Conservation (phyloP, 768 basidiomycete genomes). For the Hericium coralloides region DNA sequence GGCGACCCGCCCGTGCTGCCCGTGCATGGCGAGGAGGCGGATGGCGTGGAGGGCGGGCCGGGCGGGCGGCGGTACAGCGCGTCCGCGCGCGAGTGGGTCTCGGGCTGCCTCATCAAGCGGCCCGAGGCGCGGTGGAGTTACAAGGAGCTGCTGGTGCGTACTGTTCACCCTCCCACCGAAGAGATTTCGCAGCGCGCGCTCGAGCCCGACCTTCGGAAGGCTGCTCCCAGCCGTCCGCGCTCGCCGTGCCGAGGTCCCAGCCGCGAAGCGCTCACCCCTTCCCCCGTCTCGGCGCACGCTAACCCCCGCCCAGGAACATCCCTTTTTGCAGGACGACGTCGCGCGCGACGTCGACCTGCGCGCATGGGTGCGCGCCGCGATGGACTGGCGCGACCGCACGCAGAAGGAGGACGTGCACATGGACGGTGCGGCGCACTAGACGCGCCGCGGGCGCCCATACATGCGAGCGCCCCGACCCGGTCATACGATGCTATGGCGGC, state of each 20-base stretch:
- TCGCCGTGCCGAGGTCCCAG: background rate
- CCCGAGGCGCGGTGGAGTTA: constrained; percentile 78
- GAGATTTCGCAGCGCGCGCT: background rate
- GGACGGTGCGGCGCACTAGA: too few relatives aligned
- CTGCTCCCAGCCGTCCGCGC: background rate
- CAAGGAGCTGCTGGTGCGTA: constrained; percentile 56
- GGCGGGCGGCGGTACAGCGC: constrained; percentile 34
- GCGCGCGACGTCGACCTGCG: constrained; percentile 72
- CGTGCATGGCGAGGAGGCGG: constrained; percentile 22
- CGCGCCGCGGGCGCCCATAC: too few relatives aligned
- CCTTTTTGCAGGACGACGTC: constrained; percentile 60
- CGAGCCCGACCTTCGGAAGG: too few relatives aligned
- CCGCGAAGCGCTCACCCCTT: too few relatives aligned
- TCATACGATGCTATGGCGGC: too few relatives aligned
- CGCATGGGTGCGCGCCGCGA: constrained; percentile 63
- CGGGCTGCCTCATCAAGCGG: constrained; percentile 71
- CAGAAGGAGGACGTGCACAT: too few relatives aligned
- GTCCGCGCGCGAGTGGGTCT: constrained; percentile 76
- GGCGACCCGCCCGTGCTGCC: constrained; percentile 88
- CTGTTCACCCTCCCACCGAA: background rate
- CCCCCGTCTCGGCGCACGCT: background rate
- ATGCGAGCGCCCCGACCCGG: too few relatives aligned
- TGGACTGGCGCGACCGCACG: constrained; percentile 18
- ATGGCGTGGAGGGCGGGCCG: background rate
- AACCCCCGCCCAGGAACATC: constrained; percentile 46